phyloP scores from a whole-genome alignment of 2,329 filamentous ascomycete genomes.

The Ceratocystis harringtonii region DNA sequence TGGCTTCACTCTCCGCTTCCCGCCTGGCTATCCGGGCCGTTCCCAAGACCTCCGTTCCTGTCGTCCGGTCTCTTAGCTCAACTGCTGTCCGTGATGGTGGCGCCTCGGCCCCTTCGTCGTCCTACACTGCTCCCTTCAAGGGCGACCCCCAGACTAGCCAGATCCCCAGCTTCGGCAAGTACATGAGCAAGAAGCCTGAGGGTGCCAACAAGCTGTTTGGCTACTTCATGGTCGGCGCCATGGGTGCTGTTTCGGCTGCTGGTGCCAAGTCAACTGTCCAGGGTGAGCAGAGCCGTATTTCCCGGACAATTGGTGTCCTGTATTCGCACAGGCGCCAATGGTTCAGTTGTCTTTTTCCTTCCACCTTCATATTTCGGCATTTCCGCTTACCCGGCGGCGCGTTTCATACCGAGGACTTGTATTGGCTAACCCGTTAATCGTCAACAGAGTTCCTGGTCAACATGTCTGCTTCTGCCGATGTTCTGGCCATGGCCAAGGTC shows the following conservation, averaged over 20 bases:
- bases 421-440: conserved; percentile 16
- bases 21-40: conserved; percentile 51
- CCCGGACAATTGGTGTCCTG: conserved; percentile 7
- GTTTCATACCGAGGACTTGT: conserved; percentile 17
- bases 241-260: conserved; percentile 81
- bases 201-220: conserved; percentile 72
- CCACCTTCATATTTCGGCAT: background rate
- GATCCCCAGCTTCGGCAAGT: conserved; percentile 82
- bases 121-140: conserved; percentile 50
- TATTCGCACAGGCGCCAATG: background rate
- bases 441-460: conserved; percentile 90
- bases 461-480: conserved; percentile 98
- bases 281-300: conserved; percentile 46
- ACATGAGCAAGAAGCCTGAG: conserved; percentile 55
- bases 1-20: conserved; percentile 57
- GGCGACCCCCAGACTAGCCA: conserved; percentile 44
- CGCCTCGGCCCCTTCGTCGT: conserved; percentile 29
- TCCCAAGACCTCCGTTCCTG: conserved; percentile 28
- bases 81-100: conserved; percentile 31
- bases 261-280: conserved; percentile 97
- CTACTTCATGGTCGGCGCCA: conserved; percentile 97
- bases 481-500: conserved; percentile 98
- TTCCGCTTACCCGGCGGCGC: background rate
- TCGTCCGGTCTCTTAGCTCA: conserved; percentile 42
- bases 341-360: conserved; percentile 19